phyloP scores from a whole-genome alignment of 2,329 filamentous ascomycete species.

The Lasiodiplodia theobromae region DNA sequence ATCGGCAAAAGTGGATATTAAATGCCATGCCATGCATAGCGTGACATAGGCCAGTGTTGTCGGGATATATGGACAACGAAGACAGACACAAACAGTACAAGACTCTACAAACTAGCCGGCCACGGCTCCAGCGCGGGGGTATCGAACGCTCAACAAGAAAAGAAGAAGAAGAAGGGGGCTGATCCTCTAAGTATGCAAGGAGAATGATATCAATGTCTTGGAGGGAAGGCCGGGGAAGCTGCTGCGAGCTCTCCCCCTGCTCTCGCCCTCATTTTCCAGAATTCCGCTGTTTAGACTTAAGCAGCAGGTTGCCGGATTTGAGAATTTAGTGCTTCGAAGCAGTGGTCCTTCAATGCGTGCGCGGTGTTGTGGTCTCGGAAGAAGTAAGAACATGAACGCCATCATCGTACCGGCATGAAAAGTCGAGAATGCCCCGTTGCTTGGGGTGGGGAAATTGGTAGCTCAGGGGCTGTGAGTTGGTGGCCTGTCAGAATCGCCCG shows the following conservation, averaged over 20 bases:
- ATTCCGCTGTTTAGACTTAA: not conserved
- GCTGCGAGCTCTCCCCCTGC: not conserved
- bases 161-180: slow-evolving; percentile 2
- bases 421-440: slow-evolving; percentile 2
- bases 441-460: not conserved
- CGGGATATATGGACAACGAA: not conserved
- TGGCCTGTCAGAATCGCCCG: slow-evolving; percentile 13
- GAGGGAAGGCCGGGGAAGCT: not conserved
- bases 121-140: slow-evolving; percentile 21
- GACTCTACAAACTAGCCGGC: not conserved
- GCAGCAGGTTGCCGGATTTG: not conserved
- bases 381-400: slow-evolving; percentile 27
- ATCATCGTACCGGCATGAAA: slow-evolving; percentile 28
- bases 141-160: slow-evolving; percentile 22
- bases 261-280: not conserved
- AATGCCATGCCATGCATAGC: slow-evolving; percentile 14
- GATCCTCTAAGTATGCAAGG: not conserved
- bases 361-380: not conserved
- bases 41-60: slow-evolving; percentile 1
- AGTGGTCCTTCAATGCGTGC: not conserved
- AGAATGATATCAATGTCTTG: slow-evolving; percentile 14
- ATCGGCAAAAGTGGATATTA: slow-evolving; percentile 11
- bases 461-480: slow-evolving; percentile 20
- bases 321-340: slow-evolving; percentile 1
- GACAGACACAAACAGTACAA: not conserved